Evolutionary conservation across 1,139 yeast species (phyloP).

Genomic region (Geotrichum cucujoidarum): DNA sequence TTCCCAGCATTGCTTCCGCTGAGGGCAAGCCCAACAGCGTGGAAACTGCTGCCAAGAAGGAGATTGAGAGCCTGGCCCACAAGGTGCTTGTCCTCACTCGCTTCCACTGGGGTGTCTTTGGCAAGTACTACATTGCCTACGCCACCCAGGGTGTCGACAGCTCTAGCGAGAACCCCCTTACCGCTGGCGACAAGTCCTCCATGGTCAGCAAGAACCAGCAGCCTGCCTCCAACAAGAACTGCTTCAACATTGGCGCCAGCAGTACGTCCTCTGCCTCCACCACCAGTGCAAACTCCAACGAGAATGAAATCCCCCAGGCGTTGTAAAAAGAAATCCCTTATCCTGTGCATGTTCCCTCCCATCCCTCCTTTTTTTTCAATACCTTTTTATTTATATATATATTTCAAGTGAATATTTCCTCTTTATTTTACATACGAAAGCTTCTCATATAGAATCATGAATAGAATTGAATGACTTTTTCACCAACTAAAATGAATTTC

Average conservation of each 20-base stretch:
- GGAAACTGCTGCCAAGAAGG: conserved; percentile 9
- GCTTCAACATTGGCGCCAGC: not conserved
- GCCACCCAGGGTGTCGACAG: not conserved
- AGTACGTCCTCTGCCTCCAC: not conserved
- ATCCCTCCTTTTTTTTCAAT: not conserved
- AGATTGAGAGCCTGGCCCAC: conserved; percentile 30
- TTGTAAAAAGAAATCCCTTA: not conserved
- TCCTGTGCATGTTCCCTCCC: not conserved
- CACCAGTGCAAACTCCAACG: conserved; percentile 3
- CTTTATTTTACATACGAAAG: no score
- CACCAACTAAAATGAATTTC: no score
- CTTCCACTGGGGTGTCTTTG: conserved; percentile 75
- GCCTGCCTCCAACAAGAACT: conserved; percentile 7
- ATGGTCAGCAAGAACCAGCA: not conserved
- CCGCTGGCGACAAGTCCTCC: not conserved
- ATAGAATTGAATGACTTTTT: no score
- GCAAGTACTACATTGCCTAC: conserved; percentile 34
- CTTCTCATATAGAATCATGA: no score
- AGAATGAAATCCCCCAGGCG: conserved; percentile 13
- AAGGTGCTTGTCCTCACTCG: conserved; percentile 56
- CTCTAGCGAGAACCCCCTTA: not conserved
- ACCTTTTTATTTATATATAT: not conserved
- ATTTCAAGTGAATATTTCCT: conserved; percentile 2
- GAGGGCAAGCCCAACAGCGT: conserved; percentile 8
- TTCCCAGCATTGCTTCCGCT: conserved; percentile 20